Evolutionary conservation across 1,284 basidiomycete species (phyloP), one percentile per base, ranked within the genome.

Genomic region (Trametes polyzona): DNA sequence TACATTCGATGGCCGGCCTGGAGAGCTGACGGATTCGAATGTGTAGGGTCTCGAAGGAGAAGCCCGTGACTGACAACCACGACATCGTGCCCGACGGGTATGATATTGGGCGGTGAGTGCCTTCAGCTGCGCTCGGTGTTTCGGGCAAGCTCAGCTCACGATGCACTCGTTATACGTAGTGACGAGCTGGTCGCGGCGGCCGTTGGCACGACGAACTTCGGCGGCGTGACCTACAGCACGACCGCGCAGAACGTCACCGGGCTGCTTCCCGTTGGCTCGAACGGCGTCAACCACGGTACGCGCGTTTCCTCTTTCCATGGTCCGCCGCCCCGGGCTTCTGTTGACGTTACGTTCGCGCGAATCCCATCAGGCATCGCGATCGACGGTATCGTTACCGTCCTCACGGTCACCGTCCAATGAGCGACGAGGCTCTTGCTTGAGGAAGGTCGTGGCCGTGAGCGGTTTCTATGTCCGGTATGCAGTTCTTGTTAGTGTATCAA

Each of bases 1-100:
- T n/a, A n/a, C n/a, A n/a, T n/a, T n/a, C n/a, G n/a, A n/a, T n/a
- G n/a, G n/a, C n/a, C n/a, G n/a, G n/a, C n/a, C n/a, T n/a, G n/a
- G n/a, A n/a, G n/a, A n/a, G n/a, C 37, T 49, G n/a, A 40, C 26
- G 6, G 9, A 9, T n/a, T 33, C 27, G 17, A 26, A 4, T 27
- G 19, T 30, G 83, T 1, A 42, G 41, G 24, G 84, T 86, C 14
- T 88, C 86, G 17, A 66, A 82, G 64, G 87, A 88, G 71, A 77
- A 87, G 76, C 63, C 78, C 41, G 68, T 67, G 6, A 58, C 67
- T 10, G 63, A 86, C 5, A 50, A 69, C 27, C 87, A 89, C 61
- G 74, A 75, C 14, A 81, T 87, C 53, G 63, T 74, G 1, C 75
- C 81, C 0, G 70, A 87, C 55, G 84, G 86, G 23, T 86, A 88